Base-by-base conservation (phyloP, 83 land plant species). In the Picea abies region DNA sequence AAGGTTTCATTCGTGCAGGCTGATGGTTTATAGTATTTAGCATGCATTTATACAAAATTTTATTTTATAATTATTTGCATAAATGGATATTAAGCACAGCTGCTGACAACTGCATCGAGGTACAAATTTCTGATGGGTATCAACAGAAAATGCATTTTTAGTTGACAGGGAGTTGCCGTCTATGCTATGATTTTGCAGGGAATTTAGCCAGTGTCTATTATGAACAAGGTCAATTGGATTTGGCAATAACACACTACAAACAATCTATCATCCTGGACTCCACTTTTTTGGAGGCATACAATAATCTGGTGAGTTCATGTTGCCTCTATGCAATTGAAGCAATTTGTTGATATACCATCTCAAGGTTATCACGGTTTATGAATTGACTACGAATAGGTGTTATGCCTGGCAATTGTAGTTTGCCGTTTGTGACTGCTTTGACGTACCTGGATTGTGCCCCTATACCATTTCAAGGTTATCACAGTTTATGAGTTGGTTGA, bases 181-280 rank as follows among this genome's bases (percentile, higher is more conserved):
- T 63, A 67, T 75, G 73, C 84, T 80, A 64, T 80, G 84, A 26
- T 67, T 14, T 0, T 94, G 91, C 92, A 98, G 99, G 99, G 25
- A 96, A 92, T 85, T 83, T 98, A 78, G 99, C 99, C 72, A 91
- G 98, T 86, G 86, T 89, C 5, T 98, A 94, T 80, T 93, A 94
- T 87, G 99, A 98, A 61, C 97, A 93, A 92, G 90, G 96, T 25
- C 93, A 94, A 61, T 81, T 96, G 73, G 99, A 98, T n/a, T 76
- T 93, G 93, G 96, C 99, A 16, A 96, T 98, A 75, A 60, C 91
- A 17, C 88, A 98, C 83, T 98, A 96, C 86, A 97, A 98, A 89
- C 94, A 93, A 84, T 97, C 99, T 10, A 91, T 98, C 63, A 32
- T 85, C 49, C 89, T 86, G 83, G 99, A 98, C 79, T 76, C 96